Base-by-base conservation (phyloP, 2,329 filamentous ascomycete species). In the Plenodomus tracheiphilus region DNA sequence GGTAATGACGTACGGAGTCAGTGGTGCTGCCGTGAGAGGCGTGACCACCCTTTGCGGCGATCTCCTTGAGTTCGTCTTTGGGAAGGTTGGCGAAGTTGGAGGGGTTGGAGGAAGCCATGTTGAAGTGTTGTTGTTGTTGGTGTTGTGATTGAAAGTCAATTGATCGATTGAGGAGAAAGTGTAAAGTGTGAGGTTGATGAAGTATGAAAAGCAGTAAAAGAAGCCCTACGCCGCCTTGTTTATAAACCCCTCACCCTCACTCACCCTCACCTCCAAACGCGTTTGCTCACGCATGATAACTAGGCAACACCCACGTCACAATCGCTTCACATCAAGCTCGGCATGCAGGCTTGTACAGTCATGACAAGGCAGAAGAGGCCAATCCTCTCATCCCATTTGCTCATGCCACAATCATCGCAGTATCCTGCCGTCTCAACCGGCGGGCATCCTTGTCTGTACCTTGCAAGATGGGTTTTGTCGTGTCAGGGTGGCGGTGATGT, bases 61-160 rank as follows among this genome's bases (percentile, higher is more conserved):
- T 78, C 47, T 74, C 75, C 22, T 68, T 65, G 46, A 81, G 76
- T 54, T 81, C 74, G 36, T 79, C 77, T 43, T 74, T 77, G 49
- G 77, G 71, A 34, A 76, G 75, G 69, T 81, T 81, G 69, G 77
- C 77, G 54, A 81, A 80, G 71, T 81, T 81, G 48, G 69, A 73
- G 28, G 77, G 77, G 69, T 80, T 80, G 56, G 71, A 69, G 51
- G 66, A 69, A 32, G 71, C 65, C 71, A 74, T 74, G 17, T 41
- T 51, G 60, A 35, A 52, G 36, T 41, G 10, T 13, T 52, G 25
- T 18, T 37, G 35, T 18, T 37, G 4, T 17, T 4, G 16, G 4
- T 36, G 35, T 3, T 37, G 8, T 37, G 16, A 20, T 18, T 37
- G 35, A 37, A 37, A 11, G 4, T 6, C 15, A 15, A 11, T 10